Percentiles rank a stretch among this genome's conserved stretches.
Conservation (phyloP, 2,329 filamentous ascomycete species). For the Paramyrothecium roridum region DNA sequence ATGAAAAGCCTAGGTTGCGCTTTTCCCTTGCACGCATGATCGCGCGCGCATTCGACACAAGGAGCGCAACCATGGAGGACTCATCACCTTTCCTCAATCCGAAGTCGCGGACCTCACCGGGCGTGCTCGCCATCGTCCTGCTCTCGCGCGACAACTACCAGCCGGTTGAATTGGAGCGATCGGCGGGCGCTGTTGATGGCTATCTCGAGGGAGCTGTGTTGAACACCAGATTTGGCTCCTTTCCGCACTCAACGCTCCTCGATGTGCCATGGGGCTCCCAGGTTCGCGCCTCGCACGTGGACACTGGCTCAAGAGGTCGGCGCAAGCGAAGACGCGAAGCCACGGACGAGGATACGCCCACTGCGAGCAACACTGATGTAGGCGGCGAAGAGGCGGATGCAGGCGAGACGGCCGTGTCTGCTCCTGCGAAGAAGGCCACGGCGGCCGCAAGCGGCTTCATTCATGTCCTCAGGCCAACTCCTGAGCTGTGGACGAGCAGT, state of each 20-base stretch:
- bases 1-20: too few species aligned
- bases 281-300: constrained; percentile 82
- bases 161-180: constrained; percentile 66
- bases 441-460: constrained; percentile 67
- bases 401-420: constrained; percentile 20
- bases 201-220: constrained; percentile 76
- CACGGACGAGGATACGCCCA: constrained; percentile 40
- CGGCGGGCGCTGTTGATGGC: constrained; percentile 62
- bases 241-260: constrained; percentile 75
- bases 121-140: constrained; percentile 78
- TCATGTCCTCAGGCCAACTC: constrained; percentile 74
- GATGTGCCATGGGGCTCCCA: constrained; percentile 87
- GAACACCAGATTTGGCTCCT: constrained; percentile 93
- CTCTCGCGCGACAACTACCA: constrained; percentile 83
- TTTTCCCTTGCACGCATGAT: not conserved
- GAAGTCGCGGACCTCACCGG: constrained; percentile 55
- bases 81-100: constrained; percentile 78
- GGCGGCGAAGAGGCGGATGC: constrained; percentile 23
- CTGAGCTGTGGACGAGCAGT: constrained; percentile 78
- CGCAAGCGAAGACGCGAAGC: constrained; percentile 58
- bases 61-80: constrained; percentile 26
- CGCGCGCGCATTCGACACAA: not conserved
- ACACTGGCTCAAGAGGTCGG: constrained; percentile 84
- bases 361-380: constrained; percentile 24
- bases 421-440: constrained; percentile 42